Conservation (phyloP, 2,329 filamentous ascomycete genomes). For the Aspergillus quadrilineatus region DNA sequence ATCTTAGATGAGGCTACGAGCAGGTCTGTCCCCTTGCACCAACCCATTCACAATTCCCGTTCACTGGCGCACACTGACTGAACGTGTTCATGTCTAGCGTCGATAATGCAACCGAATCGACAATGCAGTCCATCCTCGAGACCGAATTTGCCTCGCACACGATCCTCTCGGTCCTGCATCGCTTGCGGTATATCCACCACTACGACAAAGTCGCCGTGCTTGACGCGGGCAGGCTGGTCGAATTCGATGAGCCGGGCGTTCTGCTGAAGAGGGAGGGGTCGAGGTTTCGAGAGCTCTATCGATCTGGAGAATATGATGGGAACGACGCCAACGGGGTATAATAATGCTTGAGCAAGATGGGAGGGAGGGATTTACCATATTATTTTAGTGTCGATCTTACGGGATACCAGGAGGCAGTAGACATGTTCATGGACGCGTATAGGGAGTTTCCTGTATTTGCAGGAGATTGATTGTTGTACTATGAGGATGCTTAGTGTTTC, state of each 20-base stretch:
- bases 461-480: too few species aligned
- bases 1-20: constrained; percentile 24
- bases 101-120: background rate
- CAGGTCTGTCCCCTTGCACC: background rate
- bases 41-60: background rate
- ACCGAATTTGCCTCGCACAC: background rate
- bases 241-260: background rate
- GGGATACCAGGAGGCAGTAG: too few species aligned
- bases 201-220: background rate
- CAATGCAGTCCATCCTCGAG: background rate
- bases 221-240: background rate
- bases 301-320: background rate
- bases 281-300: background rate
- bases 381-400: too few species aligned
- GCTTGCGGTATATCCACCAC: background rate
- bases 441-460: too few species aligned
- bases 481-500: too few species aligned
- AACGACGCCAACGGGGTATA: background rate
- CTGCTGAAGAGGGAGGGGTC: background rate
- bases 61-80: background rate
- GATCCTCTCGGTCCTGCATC: background rate
- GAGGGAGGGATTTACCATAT: too few species aligned
- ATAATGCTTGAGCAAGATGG: background rate
- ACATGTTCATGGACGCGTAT: too few species aligned
- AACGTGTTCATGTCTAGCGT: background rate